Evolutionary conservation across 73 alveolate species (phyloP), one percentile per base, ranked within the genome.

Genomic region (Paramecium sonneborni): DNA sequence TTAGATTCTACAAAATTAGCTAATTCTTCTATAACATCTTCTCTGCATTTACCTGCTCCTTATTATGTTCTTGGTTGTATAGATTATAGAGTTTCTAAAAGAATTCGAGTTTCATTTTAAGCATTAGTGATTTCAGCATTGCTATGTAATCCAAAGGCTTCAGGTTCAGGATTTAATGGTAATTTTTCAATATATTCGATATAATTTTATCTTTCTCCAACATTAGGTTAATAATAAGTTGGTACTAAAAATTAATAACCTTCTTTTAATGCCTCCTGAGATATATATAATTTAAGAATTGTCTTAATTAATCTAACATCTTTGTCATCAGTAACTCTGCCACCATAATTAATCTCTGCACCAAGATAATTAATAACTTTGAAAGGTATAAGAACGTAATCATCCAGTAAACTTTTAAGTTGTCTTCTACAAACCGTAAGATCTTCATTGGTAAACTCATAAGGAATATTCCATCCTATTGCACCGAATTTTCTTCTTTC

Each of bases 51-150:
- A n/a, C 99, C 99, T 10, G 96, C 98, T 15, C 98, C 97, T 30
- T 98, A 85, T 20, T 99, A 92, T 15, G 99, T 95, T 93, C 99
- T 96, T 7, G 99, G 99, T 55, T 97, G 98, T 82, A 97, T 95
- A 32, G 97, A 88, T 76, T 97, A 92, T 57, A 98, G 95, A n/a
- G 98, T 97, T 76, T 97, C 99, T 37, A 97, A 95, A 44, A 97
- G 88, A 35, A 93, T 96, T 48, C 99, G 92, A 56, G 99, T 98
- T 92, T 97, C 99, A 58, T 94, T 95, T 92, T 98, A 97, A 10
- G 99, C 99, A 44, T 99, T 98, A 6, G 99, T 99, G 70, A 99
- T 97, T 95, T 98, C 99, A 34, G 99, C 99, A 88, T 99, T 99
- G 92, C 98, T 99, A 92, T 99, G 99, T 24, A 99, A 95, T 76